Evolutionary conservation across 2,329 filamentous ascomycete genomes (phyloP).

Genomic region (Xylariales sp.): DNA sequence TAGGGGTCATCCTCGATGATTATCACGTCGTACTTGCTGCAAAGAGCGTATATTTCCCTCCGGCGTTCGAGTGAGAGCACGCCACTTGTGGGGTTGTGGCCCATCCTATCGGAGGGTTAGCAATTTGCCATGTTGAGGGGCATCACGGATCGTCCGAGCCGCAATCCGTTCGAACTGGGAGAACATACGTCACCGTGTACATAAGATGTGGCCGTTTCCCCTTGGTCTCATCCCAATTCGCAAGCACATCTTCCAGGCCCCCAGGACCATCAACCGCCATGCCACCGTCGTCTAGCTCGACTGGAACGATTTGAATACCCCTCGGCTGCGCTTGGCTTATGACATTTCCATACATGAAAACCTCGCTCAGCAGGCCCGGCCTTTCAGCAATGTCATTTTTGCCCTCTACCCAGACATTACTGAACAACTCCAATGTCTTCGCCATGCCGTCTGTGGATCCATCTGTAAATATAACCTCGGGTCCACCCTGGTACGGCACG

Average conservation of each 20-base stretch:
- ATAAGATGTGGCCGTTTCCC: constrained; percentile 77
- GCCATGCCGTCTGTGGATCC: constrained; percentile 82
- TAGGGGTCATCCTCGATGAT: constrained; percentile 95
- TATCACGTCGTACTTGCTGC: constrained; percentile 79
- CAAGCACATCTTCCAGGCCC: constrained; percentile 71
- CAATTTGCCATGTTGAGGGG: neutral
- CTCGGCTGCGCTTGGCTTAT: constrained; percentile 62
- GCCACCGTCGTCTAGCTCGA: constrained; percentile 73
- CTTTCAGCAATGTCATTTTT: constrained; percentile 62
- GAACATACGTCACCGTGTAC: constrained; percentile 80
- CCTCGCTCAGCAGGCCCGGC: constrained; percentile 75
- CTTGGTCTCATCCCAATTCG: constrained; percentile 72
- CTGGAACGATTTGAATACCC: constrained; percentile 68
- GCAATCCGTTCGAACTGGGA: constrained; percentile 3
- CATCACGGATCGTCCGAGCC: neutral
- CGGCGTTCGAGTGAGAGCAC: constrained; percentile 69
- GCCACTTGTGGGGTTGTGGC: constrained; percentile 82
- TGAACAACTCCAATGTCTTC: constrained; percentile 72
- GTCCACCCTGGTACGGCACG: constrained; percentile 70
- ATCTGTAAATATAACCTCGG: constrained; percentile 73
- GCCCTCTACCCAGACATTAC: constrained; percentile 68
- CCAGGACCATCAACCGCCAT: constrained; percentile 72
- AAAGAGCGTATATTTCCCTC: constrained; percentile 74
- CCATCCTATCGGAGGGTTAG: constrained; percentile 51
- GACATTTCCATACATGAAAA: constrained; percentile 76